Evolutionary conservation across 2,329 filamentous ascomycete species (phyloP), one percentile per base, ranked within the genome.

Genomic region (Zasmidium citrigriseum): DNA sequence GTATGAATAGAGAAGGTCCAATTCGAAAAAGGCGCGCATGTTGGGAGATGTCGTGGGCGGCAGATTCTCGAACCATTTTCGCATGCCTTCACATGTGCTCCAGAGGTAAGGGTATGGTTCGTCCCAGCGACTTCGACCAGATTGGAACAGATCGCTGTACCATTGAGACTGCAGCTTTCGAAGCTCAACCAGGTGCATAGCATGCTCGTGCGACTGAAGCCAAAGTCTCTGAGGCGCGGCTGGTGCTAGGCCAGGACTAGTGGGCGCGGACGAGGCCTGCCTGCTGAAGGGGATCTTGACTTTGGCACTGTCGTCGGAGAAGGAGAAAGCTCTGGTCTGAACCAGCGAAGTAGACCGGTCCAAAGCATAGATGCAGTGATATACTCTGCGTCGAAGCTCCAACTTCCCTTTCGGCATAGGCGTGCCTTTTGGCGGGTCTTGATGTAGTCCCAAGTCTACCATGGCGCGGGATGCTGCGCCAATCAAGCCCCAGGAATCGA

Each of bases 401-500:
- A 96, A 78, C 47, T 86, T 85, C 2, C 84, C 78, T 65, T 86
- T 88, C 57, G 91, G 86, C 11, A 87, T 82, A 24, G 86, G 77
- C 16, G 89, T 83, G 61, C 89, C 87, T 57, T 84, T 82, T 0
- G 90, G 88, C 2, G 92, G 91, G 66, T 98, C 93, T 75, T 97
- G 93, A 73, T 98, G 95, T 58, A 96, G 87, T 7, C 95, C 95
- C 25, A 97, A 78, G 76, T 99, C 95, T 21, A 97, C 84, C 70
- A 93, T 87, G 4, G 92, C 90, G 58, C 93, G 86, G 44, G 90
- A 90, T 5, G 93, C 93, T 72, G 95, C 93, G 5, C 93, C 95
- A 56, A 97, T 90, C 61, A 97, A 77, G 64, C 95, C 93, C 93
- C 95, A 98, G 67, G 89, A 91, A 69, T 96, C 92, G 69, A 96